Evolutionary conservation across 768 basidiomycete genomes (phyloP).

Genomic region (Trametes sanguinea): DNA sequence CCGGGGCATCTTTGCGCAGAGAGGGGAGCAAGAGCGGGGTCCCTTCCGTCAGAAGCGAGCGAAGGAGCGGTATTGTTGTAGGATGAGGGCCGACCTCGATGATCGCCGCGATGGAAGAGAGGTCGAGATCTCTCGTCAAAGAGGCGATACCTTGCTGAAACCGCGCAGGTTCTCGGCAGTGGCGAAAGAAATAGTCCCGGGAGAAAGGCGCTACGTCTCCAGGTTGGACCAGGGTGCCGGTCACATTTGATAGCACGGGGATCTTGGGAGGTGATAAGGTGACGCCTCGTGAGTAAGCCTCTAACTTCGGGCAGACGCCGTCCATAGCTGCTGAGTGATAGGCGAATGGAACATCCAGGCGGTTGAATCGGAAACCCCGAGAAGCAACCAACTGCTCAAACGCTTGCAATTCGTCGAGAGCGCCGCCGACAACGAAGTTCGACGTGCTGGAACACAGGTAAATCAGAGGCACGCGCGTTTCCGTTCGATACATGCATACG

Average conservation of each 20-base stretch:
- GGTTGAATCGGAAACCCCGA: conserved; percentile 39
- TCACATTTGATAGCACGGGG: conserved; percentile 63
- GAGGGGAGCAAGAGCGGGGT: conserved; percentile 48
- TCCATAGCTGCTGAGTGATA: conserved; percentile 70
- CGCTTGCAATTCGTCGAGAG: conserved; percentile 41
- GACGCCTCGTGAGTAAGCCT: conserved; percentile 39
- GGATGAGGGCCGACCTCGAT: conserved; percentile 71
- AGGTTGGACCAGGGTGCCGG: conserved; percentile 52
- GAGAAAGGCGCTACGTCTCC: conserved; percentile 53
- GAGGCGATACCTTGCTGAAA: conserved; percentile 55
- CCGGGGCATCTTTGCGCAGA: conserved; percentile 45
- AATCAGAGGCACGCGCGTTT: not conserved
- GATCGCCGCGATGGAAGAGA: conserved; percentile 46
- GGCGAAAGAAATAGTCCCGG: conserved; percentile 55
- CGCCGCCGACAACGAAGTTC: conserved; percentile 64
- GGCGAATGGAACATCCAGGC: conserved; percentile 59
- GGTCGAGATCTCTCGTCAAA: conserved; percentile 34
- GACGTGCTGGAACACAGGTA: conserved; percentile 33
- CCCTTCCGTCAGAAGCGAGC: conserved; percentile 28
- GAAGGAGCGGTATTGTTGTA: conserved; percentile 56
- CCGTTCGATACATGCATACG: not conserved
- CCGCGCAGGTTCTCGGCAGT: conserved; percentile 58
- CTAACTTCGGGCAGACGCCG: conserved; percentile 54
- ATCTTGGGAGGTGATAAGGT: conserved; percentile 50
- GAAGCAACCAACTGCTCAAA: conserved; percentile 46